Evolutionary conservation across 1,284 basidiomycete species (phyloP), one percentile per base, ranked within the genome.

Genomic region (Leccinum brunneo-olivaceum): DNA sequence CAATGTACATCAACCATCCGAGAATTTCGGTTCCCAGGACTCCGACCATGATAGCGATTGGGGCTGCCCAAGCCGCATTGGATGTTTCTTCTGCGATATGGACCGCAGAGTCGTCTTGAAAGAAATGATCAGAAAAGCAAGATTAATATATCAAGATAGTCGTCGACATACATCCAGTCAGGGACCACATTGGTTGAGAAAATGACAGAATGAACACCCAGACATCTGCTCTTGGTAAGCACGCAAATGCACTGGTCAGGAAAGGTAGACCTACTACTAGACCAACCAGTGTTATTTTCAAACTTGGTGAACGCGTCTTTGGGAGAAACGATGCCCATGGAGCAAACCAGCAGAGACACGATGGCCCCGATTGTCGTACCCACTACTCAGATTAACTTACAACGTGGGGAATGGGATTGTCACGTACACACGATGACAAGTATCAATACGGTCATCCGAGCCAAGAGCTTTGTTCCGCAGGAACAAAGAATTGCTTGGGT

Each of bases 21-120:
- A 84, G 61, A 30, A 68, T 61, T 27, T 75, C 71, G 4, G 79
- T 81, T 2, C 65, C 72, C 11, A 66, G 66, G 15, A 81, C 77
- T 16, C 74, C 75, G 36, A 77, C 68, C 34, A 86, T 68, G 54
- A 89, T 89, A 4, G 86, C 85, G 40, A 85, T 74, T 4, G 87
- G 86, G 3, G 83, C 81, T 11, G 80, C 77, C 39, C 67, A 65
- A 5, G 77, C 71, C 2, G 82, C 82, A 34, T 78, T 77, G 6
- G 79, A 65, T 0, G 76, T 77, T 65, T 86, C 83, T 62, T 86
- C 84, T 6, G 79, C 72, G 38, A 86, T 80, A 54, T 85, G 83
- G 14, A 79, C 80, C 4, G 81, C 81, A 20, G 81, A 81, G 55
- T 86, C 82, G 50, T 55, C 54, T 56, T 34, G 10, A 20, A 32